These are phyloP conservation scores for Blastobotrys persicus DNA, from an alignment of 1,139 yeast species.

Conservation along the genomic window DNA sequence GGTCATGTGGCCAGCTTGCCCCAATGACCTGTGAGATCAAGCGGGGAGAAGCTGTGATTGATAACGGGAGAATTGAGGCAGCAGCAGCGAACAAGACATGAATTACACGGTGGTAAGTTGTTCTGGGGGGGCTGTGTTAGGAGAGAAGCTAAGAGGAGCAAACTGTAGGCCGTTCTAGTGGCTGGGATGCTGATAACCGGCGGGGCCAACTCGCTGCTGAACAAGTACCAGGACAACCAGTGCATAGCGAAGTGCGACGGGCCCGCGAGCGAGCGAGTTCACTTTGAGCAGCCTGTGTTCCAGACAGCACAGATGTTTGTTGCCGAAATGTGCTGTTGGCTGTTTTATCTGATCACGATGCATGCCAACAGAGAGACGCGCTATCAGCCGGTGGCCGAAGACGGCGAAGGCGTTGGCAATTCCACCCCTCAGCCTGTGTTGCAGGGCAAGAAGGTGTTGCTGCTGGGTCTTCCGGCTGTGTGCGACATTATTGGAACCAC, in stretches of 20 bases:
- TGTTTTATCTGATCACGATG: constrained; percentile 36
- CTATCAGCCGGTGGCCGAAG: not conserved
- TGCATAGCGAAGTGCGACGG: constrained; percentile 59
- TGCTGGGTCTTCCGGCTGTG: constrained; percentile 59
- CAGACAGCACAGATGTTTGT: constrained; percentile 82
- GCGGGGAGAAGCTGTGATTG: not conserved
- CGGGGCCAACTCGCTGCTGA: constrained; percentile 67
- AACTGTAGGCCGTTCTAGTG: constrained; percentile 27
- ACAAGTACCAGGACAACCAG: constrained; percentile 76
- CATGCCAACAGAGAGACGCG: not conserved
- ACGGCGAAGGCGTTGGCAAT: constrained; percentile 11
- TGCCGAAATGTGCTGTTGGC: constrained; percentile 60
- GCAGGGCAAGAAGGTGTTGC: constrained; percentile 32
- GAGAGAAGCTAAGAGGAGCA: not conserved
- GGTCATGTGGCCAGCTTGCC: not conserved
- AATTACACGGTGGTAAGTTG: constrained; percentile 5
- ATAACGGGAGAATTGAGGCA: not conserved
- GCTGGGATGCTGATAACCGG: constrained; percentile 56
- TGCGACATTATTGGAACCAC: constrained; percentile 78
- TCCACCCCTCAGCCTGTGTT: constrained; percentile 21
- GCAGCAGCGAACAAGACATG: too few species aligned
- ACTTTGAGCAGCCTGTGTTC: constrained; percentile 74
- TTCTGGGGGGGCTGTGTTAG: not conserved
- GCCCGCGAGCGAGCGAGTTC: constrained; percentile 42
- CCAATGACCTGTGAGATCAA: too few species aligned